Evolutionary conservation across 345 rosid genomes (phyloP).

Genomic region (Mallotus nudiflorus): DNA sequence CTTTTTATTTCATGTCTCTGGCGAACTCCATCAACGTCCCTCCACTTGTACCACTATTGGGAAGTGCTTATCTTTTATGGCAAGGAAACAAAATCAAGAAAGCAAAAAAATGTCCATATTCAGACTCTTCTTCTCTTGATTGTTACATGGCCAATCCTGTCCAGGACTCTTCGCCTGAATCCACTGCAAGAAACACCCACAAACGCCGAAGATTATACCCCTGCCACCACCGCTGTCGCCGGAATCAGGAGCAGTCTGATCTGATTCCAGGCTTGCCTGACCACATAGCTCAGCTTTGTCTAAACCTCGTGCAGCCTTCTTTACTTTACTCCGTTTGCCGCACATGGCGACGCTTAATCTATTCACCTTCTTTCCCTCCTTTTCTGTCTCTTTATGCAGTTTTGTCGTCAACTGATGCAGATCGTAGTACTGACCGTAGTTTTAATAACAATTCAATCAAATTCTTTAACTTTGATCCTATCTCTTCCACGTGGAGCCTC

Average conservation of each 20-base stretch:
- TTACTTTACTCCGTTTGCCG: slow-evolving; percentile 46
- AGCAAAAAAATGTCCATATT: neutral
- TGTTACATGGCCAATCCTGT: neutral
- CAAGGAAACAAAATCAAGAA: neutral
- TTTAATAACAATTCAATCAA: slow-evolving; percentile 24
- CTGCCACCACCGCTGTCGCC: slow-evolving; percentile 5
- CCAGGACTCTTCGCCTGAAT: neutral
- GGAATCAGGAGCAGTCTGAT: slow-evolving; percentile 4
- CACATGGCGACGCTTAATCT: slow-evolving; percentile 57
- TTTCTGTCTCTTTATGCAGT: slow-evolving; percentile 47
- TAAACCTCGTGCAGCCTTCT: slow-evolving; percentile 39
- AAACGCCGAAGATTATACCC: slow-evolving; percentile 31
- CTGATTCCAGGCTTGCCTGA: slow-evolving; percentile 55
- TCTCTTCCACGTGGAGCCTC: slow-evolving; percentile 38
- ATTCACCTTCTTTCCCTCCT: slow-evolving; percentile 50
- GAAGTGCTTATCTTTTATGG: neutral
- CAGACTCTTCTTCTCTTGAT: neutral
- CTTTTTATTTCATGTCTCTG: neutral
- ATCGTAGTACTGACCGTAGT: neutral
- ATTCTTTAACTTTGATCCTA: slow-evolving; percentile 43
- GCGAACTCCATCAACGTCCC: neutral
- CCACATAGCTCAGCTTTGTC: slow-evolving; percentile 46
- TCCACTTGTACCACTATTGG: neutral
- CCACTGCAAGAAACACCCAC: slow-evolving; percentile 10
- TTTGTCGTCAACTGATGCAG: slow-evolving; percentile 25